These are phyloP conservation scores for Plantago coronopus DNA, from an alignment of 305 asterid species.

Conservation along the genomic window DNA sequence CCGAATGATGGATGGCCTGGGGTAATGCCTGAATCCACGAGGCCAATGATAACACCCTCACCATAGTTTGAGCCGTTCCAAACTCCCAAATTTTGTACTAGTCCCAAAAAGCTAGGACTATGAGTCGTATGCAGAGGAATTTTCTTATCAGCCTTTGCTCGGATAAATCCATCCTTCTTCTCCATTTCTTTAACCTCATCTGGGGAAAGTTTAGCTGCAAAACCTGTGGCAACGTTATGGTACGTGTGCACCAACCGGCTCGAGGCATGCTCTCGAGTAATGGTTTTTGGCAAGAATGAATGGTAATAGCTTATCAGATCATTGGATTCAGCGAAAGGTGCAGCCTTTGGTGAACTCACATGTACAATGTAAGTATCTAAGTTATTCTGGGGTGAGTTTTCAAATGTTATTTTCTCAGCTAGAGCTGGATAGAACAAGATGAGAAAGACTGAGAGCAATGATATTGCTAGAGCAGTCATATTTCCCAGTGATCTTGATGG, in stretches of 20 bases:
- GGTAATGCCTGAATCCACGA: constrained; percentile 45
- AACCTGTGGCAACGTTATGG: constrained; percentile 26
- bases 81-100: constrained; percentile 27
- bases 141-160: constrained; percentile 28
- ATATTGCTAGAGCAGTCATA: constrained; percentile 20
- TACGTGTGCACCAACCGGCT: constrained; percentile 24
- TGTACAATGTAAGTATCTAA: constrained; percentile 30
- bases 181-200: constrained; percentile 35
- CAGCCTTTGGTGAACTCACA: constrained; percentile 15
- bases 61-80: constrained; percentile 43
- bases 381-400: not conserved
- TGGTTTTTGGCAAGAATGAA: constrained; percentile 21
- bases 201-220: constrained; percentile 32
- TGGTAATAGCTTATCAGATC: constrained; percentile 22
- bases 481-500: constrained; percentile 16
- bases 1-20: constrained; percentile 44
- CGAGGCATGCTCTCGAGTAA: constrained; percentile 2
- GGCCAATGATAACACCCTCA: constrained; percentile 49
- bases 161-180: constrained; percentile 32
- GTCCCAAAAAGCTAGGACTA: constrained; percentile 47
- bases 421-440: constrained; percentile 17
- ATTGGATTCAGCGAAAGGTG: not conserved
- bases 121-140: constrained; percentile 42
- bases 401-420: constrained; percentile 10
- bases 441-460: constrained; percentile 12